Evolutionary conservation across 192 early-diverging fungal species (phyloP).

Genomic region (Obelidium mucronatum): DNA sequence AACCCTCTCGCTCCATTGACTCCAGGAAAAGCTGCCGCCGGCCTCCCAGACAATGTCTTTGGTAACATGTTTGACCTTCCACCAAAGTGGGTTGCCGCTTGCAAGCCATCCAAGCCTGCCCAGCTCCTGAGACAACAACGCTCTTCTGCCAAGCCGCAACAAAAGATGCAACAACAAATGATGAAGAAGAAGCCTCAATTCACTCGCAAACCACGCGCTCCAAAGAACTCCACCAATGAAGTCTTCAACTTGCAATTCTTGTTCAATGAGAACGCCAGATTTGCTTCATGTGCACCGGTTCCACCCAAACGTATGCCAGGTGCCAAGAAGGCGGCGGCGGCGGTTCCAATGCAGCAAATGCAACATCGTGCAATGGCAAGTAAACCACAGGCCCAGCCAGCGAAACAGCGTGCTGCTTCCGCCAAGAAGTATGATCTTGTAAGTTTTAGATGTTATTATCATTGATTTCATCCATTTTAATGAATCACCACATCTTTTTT

Average conservation of each 20-base stretch:
- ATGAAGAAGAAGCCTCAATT: neutral
- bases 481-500: too few relatives aligned
- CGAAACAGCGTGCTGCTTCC: slow-evolving; percentile 5
- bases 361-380: slow-evolving; percentile 1
- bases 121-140: neutral
- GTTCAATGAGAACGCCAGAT: slow-evolving; percentile 16
- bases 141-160: neutral
- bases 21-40: slow-evolving; percentile 3
- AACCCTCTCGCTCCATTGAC: slow-evolving; percentile 5
- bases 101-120: slow-evolving; percentile 22
- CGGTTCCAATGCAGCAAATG: neutral
- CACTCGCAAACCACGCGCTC: neutral
- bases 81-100: slow-evolving; percentile 6
- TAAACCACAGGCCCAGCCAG: neutral
- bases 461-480: neutral
- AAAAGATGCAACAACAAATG: neutral
- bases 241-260: slow-evolving; percentile 24
- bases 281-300: neutral
- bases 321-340: neutral
- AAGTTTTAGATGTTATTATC: neutral
- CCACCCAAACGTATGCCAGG: slow-evolving; percentile 14
- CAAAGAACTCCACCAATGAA: slow-evolving; percentile 9
- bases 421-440: slow-evolving; percentile 14
- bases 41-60: neutral
- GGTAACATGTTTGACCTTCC: slow-evolving; percentile 34